These are phyloP conservation scores for Irpex sp. DNA, from an alignment of 1,284 basidiomycete species.

Conservation along the genomic window DNA sequence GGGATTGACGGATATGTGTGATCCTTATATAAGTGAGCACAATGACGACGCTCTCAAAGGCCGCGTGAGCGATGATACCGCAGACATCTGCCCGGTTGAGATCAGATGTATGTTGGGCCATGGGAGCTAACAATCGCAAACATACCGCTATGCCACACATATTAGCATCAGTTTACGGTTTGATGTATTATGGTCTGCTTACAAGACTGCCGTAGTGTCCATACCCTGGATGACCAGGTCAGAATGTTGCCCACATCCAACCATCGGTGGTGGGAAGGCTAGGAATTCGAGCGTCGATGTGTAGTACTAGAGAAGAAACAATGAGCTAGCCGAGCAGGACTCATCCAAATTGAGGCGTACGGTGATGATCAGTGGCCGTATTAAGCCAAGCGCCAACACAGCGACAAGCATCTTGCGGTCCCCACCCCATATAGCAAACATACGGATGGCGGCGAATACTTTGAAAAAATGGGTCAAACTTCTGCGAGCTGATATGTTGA, in stretches of 20 bases:
- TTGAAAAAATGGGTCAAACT: not conserved
- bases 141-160: not conserved
- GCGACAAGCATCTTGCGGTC: slow-evolving; percentile 8
- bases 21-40: not conserved
- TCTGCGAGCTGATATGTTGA: not conserved
- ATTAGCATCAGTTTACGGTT: not conserved
- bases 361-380: not conserved
- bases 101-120: not conserved
- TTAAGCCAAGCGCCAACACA: not conserved
- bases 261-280: slow-evolving; percentile 5
- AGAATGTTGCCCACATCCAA: slow-evolving; percentile 6
- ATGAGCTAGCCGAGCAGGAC: not conserved
- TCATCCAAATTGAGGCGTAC: not conserved
- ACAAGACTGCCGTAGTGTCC: not conserved
- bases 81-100: not conserved
- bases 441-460: slow-evolving; percentile 17
- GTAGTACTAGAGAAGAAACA: not conserved
- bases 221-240: not conserved
- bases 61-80: not conserved
- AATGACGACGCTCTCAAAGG: not conserved
- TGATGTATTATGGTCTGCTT: not conserved
- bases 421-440: slow-evolving; percentile 19
- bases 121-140: not conserved
- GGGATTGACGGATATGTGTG: not conserved
- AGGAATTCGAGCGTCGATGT: slow-evolving; percentile 3